Base-by-base conservation (phyloP, 306 rosid genomes). In the Echinosophora koreensis region DNA sequence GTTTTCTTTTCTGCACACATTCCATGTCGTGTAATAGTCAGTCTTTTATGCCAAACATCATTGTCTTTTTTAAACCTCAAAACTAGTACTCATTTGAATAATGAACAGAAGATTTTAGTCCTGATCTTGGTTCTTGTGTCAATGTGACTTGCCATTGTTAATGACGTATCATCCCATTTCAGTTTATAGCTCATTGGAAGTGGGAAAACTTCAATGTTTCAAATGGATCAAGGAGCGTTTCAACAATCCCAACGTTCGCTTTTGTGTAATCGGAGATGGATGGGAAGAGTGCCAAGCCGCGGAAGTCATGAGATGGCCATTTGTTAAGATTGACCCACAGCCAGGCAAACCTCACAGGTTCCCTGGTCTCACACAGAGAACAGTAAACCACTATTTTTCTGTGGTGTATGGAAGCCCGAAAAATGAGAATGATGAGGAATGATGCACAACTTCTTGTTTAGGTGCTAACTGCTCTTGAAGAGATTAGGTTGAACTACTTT, bases 261-360 rank as follows among this genome's bases (percentile, higher is more conserved):
- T 88, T 83, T 94, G 98, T 51, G 97, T 73, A 46, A 85, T 94
- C 74, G 98, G 98, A 38, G 94, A 94, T 76, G 98, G 98, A 63
- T 90, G 90, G 92, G 98, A 94, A 85, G 98, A 94, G 85, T 92
- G 98, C 71, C 90, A 86, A 77, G 98, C 97, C 22, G 96, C 98
- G 16, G 62, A 76, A 86, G 74, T 61, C 54, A 87, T 94, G 98
- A 82, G 32, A 73, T 94, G 98, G 98, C 97, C 98, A 66, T 90
- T 90, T 81, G 80, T 91, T 56, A 87, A 88, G 86, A 94, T 94
- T 71, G 97, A 91, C 58, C 84, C 79, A 4, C 88, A 74, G 71
- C 97, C 97, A 27, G 94, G 85, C 49, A 85, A 88, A 67, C 67
- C 75, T 69, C 92, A 94, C 89, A 86, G 97, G 87, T 94, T 94